Conservation (phyloP, 495 filamentous ascomycete species). For the Annulohypoxylon bovei region DNA sequence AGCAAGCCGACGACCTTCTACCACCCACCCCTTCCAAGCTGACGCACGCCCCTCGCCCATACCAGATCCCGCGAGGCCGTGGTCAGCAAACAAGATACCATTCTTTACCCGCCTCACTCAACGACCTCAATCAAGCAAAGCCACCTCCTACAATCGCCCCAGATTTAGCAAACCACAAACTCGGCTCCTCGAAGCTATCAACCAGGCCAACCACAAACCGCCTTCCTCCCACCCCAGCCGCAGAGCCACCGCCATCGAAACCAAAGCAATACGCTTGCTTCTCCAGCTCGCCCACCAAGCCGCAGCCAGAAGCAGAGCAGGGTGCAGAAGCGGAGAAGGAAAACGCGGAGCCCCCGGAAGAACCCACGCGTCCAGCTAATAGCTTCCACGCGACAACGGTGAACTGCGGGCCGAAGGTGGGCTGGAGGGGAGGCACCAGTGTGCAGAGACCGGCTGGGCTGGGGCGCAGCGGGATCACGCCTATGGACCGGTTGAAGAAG, state of each 20-base stretch:
- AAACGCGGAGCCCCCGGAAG: slow-evolving; percentile 41
- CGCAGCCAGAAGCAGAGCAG: slow-evolving; percentile 5
- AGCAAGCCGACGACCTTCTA: slow-evolving; percentile 9
- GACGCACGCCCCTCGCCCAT: slow-evolving; percentile 1
- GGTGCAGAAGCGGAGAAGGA: slow-evolving; percentile 31
- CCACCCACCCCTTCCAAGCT: slow-evolving; percentile 31
- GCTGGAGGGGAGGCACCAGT: slow-evolving; percentile 44
- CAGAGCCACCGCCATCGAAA: slow-evolving; percentile 25
- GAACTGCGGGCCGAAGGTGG: slow-evolving; percentile 25
- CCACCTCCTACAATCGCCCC: slow-evolving; percentile 47
- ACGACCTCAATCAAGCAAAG: slow-evolving; percentile 14
- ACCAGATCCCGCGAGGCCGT: slow-evolving; percentile 19
- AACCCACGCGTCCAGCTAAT: slow-evolving; percentile 49
- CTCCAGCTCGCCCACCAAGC: slow-evolving; percentile 57
- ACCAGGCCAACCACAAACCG: slow-evolving; percentile 21
- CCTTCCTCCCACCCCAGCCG: neutral
- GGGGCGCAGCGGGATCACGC: slow-evolving; percentile 46
- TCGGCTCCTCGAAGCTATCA: slow-evolving; percentile 45
- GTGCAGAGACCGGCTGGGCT: slow-evolving; percentile 49
- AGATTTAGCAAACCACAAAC: slow-evolving; percentile 49
- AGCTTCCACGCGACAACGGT: slow-evolving; percentile 56
- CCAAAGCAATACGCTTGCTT: slow-evolving; percentile 58
- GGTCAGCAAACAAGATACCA: slow-evolving; percentile 14
- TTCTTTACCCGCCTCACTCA: neutral
- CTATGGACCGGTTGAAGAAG: slow-evolving; percentile 55